These are phyloP conservation scores for Eucalyptus pauciflora DNA, from an alignment of 345 rosid genomes.

Conservation along the genomic window DNA sequence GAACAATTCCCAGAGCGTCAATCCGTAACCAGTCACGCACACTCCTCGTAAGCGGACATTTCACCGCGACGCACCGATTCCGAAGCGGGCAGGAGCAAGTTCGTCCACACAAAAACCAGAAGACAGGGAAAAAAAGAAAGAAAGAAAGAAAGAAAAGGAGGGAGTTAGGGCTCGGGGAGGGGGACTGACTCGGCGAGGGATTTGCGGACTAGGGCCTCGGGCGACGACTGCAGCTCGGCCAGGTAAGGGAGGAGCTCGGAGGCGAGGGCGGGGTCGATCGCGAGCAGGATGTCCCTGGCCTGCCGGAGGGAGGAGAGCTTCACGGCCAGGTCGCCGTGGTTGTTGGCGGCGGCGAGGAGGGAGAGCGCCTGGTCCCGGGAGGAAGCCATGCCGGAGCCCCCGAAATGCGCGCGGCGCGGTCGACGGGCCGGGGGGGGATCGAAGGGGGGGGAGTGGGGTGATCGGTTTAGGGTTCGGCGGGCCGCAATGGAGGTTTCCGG, in stretches of 20 bases:
- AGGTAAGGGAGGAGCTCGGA: constrained; percentile 73
- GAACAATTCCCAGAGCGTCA: not conserved
- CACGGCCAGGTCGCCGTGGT: constrained; percentile 77
- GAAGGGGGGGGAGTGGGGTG: not conserved
- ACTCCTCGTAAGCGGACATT: not conserved
- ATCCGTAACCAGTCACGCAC: not conserved
- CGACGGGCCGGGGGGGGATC: not conserved
- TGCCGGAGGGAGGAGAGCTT: constrained; percentile 85
- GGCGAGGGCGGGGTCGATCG: constrained; percentile 54
- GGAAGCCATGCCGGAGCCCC: constrained; percentile 6
- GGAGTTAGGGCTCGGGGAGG: not conserved
- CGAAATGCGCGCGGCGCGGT: not conserved
- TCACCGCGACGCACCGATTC: not conserved
- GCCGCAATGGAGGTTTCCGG: not conserved
- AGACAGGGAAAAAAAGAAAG: not conserved
- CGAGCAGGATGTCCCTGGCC: constrained; percentile 56
- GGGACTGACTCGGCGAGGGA: constrained; percentile 65
- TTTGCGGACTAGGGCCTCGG: constrained; percentile 63
- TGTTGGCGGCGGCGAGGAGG: constrained; percentile 71
- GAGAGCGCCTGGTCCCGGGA: constrained; percentile 54
- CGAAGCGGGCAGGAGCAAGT: not conserved
- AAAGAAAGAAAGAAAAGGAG: not conserved
- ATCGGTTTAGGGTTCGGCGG: not conserved
- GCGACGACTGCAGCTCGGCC: constrained; percentile 70
- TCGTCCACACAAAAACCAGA: not conserved